These are phyloP conservation scores for Candolleomyces aberdarensis DNA, from an alignment of 768 basidiomycete species.

Conservation along the genomic window DNA sequence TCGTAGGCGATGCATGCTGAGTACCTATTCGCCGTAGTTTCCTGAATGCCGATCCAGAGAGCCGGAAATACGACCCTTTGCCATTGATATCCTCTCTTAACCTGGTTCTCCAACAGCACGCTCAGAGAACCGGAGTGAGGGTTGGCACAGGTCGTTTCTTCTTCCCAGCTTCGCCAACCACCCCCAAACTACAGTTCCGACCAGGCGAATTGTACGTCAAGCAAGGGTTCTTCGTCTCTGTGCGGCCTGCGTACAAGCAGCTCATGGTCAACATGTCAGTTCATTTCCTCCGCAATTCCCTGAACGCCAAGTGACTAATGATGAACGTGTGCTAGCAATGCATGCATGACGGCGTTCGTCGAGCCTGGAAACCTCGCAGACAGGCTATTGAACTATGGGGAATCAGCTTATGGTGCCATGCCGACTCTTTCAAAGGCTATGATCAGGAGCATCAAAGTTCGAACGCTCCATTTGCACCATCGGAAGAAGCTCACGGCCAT, in stretches of 20 bases:
- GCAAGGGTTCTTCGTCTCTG: constrained; percentile 45
- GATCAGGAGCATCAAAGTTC: constrained; percentile 52
- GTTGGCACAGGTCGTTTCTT: constrained; percentile 55
- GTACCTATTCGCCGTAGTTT: constrained; percentile 35
- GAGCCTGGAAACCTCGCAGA: constrained; percentile 58
- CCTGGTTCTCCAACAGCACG: constrained; percentile 48
- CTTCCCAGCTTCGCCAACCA: constrained; percentile 29
- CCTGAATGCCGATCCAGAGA: constrained; percentile 38
- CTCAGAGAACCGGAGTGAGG: constrained; percentile 39
- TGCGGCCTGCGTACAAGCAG: constrained; percentile 42
- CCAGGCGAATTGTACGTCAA: constrained; percentile 27
- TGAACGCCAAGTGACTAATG: background rate
- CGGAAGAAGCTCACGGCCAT: constrained; percentile 34
- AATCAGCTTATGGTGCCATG: constrained; percentile 37
- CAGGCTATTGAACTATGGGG: constrained; percentile 45
- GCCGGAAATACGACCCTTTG: constrained; percentile 40
- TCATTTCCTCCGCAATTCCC: background rate
- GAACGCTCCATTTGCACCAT: constrained; percentile 52
- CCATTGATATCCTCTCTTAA: constrained; percentile 54
- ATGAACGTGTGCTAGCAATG: constrained; percentile 30
- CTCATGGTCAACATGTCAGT: constrained; percentile 49
- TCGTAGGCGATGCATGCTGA: background rate
- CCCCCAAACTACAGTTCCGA: constrained; percentile 19
- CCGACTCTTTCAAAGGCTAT: constrained; percentile 43
- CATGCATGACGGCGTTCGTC: constrained; percentile 54